Conservation (phyloP, 2,329 filamentous ascomycete genomes). For the Fusarium udum region DNA sequence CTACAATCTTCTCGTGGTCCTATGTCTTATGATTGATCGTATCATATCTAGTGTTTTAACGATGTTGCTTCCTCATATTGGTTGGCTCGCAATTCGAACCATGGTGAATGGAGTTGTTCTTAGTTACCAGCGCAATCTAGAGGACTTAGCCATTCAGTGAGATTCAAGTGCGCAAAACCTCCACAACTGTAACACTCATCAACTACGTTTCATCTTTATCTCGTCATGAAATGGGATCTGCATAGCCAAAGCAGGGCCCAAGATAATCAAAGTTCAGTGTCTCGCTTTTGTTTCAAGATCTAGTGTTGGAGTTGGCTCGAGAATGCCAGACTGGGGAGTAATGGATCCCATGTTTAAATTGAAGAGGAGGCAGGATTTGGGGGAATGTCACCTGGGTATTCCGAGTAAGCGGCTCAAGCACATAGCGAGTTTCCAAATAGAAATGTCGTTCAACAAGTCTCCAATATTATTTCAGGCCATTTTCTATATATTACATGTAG, state of each 20-base stretch:
- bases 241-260: too few species aligned
- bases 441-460: accelerated
- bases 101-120: too few species aligned
- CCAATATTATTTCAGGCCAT: accelerated
- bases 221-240: too few species aligned
- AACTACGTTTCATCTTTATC: accelerated
- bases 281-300: too few species aligned
- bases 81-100: too few species aligned
- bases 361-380: background rate
- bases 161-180: background rate
- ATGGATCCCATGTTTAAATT: accelerated
- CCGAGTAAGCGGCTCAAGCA: accelerated
- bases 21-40: accelerated
- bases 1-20: accelerated
- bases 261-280: too few species aligned
- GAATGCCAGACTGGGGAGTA: accelerated
- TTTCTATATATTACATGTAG: accelerated
- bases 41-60: background rate
- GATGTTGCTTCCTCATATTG: too few species aligned
- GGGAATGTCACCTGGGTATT: background rate
- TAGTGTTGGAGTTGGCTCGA: too few species aligned
- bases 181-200: background rate
- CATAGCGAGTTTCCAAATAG: accelerated
- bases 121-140: too few species aligned
- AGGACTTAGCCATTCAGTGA: background rate